Conservation (phyloP, 257 asterid species). For the Penstemon newberryi region DNA sequence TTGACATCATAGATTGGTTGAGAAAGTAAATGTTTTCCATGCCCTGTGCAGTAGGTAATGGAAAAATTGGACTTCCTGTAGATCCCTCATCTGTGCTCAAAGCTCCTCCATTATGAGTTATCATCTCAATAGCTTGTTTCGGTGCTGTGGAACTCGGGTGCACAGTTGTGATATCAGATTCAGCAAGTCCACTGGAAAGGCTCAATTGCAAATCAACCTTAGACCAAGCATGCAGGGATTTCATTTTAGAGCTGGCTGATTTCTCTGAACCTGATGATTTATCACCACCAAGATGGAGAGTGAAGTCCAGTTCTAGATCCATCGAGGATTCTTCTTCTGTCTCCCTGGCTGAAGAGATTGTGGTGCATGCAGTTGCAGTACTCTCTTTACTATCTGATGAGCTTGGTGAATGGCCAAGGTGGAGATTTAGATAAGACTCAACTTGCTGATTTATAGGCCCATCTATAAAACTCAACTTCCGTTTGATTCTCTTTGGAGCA, state of each 20-base stretch:
- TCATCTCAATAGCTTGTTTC: constrained; percentile 33
- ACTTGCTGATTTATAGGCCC: constrained; percentile 42
- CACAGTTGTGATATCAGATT: constrained; percentile 62
- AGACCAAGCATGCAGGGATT: constrained; percentile 38
- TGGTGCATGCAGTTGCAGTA: constrained; percentile 82
- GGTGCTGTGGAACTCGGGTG: constrained; percentile 42
- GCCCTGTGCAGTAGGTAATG: constrained; percentile 36
- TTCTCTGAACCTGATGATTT: constrained; percentile 49
- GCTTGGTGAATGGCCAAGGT: constrained; percentile 83
- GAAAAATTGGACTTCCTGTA: constrained; percentile 35
- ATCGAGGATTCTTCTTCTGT: constrained; percentile 76
- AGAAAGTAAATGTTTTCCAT: constrained; percentile 39
- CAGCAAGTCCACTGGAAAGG: constrained; percentile 66
- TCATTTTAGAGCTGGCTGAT: constrained; percentile 42
- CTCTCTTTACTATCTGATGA: constrained; percentile 96
- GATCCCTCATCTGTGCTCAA: constrained; percentile 46
- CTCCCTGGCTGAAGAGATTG: constrained; percentile 85
- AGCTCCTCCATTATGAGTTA: constrained; percentile 36
- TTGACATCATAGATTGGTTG: constrained; percentile 41
- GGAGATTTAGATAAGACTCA: constrained; percentile 54
- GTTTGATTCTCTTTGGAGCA: constrained; percentile 63
- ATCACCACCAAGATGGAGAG: constrained; percentile 78
- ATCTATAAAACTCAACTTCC: constrained; percentile 60
- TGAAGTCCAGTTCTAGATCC: constrained; percentile 89
- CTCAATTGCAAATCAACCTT: constrained; percentile 79